These are phyloP conservation scores for Echinochloa phyllopogon DNA, from an alignment of 176 grass and related monocot genomes.

Conservation along the genomic window DNA sequence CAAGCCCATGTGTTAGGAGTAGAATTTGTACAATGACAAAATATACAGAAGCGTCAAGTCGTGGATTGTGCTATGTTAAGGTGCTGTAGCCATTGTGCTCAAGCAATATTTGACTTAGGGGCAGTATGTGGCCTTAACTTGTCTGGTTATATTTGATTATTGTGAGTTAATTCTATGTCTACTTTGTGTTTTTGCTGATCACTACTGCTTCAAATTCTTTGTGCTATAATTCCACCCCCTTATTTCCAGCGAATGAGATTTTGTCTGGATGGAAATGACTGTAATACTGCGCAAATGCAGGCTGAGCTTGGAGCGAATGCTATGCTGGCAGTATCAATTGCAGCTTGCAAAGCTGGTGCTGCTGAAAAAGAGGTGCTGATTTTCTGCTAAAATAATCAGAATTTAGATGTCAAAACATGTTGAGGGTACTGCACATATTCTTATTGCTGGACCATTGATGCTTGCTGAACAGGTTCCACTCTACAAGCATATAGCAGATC, in stretches of 20 bases:
- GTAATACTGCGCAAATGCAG: conserved; percentile 45
- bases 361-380: conserved; percentile 85
- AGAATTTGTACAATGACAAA: too few relatives aligned
- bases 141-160: neutral
- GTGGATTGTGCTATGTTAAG: too few relatives aligned
- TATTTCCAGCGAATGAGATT: neutral
- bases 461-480: conserved; percentile 69
- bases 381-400: conserved; percentile 14
- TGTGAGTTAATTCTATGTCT: neutral
- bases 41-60: too few relatives aligned
- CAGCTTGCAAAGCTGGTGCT: conserved; percentile 98
- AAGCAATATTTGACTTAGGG: neutral
- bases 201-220: neutral
- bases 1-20: conserved; percentile 2
- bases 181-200: neutral
- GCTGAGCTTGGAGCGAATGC: conserved; percentile 83
- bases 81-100: too few relatives aligned
- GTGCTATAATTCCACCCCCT: too few relatives aligned
- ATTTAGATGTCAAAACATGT: neutral
- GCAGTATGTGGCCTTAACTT: neutral
- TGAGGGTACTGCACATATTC: neutral
- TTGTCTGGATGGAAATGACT: neutral
- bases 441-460: conserved; percentile 33
- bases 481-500: conserved; percentile 97
- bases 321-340: conserved; percentile 95